These are phyloP conservation scores for Funneliformis mosseae DNA, from an alignment of 192 early-diverging fungal species.

Conservation along the genomic window DNA sequence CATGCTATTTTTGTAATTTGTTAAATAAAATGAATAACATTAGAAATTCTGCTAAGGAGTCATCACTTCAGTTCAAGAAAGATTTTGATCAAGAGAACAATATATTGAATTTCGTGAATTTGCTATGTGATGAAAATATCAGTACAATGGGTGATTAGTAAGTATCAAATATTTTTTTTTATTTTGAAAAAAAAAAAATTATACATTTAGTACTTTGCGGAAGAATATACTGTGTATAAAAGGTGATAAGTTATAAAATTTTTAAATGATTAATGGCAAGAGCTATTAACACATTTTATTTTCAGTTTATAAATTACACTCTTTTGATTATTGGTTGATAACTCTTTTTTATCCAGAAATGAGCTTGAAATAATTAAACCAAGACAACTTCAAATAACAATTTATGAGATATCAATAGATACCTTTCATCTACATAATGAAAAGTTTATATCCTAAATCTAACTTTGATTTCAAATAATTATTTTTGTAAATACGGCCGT, in stretches of 20 bases:
- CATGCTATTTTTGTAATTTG: too few species aligned
- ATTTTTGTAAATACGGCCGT: too few species aligned
- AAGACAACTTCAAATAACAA: neutral
- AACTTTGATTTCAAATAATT: neutral
- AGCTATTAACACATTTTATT: neutral
- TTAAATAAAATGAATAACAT: too few species aligned
- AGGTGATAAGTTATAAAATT: neutral
- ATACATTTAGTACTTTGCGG: too few species aligned
- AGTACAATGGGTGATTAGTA: too few species aligned
- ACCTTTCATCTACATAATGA: neutral
- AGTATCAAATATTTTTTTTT: too few species aligned
- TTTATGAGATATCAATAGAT: neutral
- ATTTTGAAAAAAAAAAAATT: too few species aligned
- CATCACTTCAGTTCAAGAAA: neutral
- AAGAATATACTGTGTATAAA: too few species aligned
- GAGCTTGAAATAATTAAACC: neutral
- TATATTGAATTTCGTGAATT: neutral
- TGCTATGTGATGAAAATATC: neutral
- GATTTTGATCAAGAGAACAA: neutral
- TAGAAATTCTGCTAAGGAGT: too few species aligned
- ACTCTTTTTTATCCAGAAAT: too few species aligned
- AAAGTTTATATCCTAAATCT: neutral
- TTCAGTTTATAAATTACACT: too few species aligned
- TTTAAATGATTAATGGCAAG: neutral
- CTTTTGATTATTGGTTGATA: too few species aligned